Percentiles rank a stretch among this genome's conserved stretches.
Evolutionary conservation across 768 basidiomycete genomes (phyloP).

Genomic region (Naganishia vaughanmartiniae): DNA sequence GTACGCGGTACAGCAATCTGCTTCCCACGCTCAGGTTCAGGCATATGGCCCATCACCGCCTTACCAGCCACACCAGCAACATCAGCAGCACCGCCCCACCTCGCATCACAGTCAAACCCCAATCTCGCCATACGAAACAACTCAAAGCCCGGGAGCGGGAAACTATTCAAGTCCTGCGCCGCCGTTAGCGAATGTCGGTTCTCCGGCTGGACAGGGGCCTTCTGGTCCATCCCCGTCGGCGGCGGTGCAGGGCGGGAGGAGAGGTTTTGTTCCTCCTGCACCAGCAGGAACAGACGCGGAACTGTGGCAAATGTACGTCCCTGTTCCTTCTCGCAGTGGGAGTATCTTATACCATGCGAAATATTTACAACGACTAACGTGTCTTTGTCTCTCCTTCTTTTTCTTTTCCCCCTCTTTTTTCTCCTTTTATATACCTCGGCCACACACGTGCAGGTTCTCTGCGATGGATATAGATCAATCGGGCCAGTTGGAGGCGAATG

Average conservation of each 20-base stretch:
- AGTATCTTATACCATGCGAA: neutral
- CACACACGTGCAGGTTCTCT: conserved; percentile 38
- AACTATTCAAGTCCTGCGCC: neutral
- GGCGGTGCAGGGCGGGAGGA: neutral
- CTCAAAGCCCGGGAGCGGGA: neutral
- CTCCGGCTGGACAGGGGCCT: neutral
- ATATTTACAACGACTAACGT: no score
- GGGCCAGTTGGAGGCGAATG: conserved; percentile 46
- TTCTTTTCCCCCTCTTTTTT: no score
- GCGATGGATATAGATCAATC: conserved; percentile 45
- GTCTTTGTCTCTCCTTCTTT: no score
- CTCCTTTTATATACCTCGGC: no score
- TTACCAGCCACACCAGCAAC: conserved; percentile 25
- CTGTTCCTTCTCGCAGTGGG: neutral
- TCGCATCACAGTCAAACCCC: conserved; percentile 11
- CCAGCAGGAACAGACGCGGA: conserved; percentile 23
- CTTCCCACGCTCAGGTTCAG: neutral
- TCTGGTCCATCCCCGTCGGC: no score
- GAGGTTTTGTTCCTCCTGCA: conserved; percentile 1
- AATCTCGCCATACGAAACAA: neutral
- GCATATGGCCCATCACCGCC: conserved; percentile 13
- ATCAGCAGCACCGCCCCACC: neutral
- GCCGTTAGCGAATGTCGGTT: neutral
- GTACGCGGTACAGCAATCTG: neutral
- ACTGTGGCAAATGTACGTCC: conserved; percentile 28